Evolutionary conservation across 306 rosid genomes (phyloP).

Genomic region (Dryas octopetala): DNA sequence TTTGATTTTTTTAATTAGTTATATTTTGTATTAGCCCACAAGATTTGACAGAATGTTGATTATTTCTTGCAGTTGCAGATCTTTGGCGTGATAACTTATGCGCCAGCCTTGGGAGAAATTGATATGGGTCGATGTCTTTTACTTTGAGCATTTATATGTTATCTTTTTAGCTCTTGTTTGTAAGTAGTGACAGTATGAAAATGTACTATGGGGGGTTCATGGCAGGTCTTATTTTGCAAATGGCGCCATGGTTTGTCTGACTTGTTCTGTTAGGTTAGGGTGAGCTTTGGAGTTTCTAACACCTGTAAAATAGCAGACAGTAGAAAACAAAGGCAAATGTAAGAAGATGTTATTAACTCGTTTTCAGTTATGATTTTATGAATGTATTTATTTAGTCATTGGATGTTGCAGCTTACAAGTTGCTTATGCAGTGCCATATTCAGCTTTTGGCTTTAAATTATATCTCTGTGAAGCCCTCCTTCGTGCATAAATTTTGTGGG

Average conservation of each 20-base stretch:
- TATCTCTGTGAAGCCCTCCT: too few relatives aligned
- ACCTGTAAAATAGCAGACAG: conserved; percentile 44
- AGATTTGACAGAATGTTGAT: conserved; percentile 25
- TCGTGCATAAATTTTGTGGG: neutral
- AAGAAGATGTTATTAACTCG: conserved; percentile 21
- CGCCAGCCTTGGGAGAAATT: conserved; percentile 34
- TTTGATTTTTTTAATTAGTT: neutral
- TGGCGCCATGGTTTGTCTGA: conserved; percentile 51
- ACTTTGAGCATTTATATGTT: conserved; percentile 25
- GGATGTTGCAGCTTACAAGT: conserved; percentile 30
- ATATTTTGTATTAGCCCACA: neutral
- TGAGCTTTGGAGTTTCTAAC: conserved; percentile 59
- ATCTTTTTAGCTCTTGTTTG: conserved; percentile 24
- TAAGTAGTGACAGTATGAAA: conserved; percentile 29
- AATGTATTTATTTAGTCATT: conserved; percentile 33
- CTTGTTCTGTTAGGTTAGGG: conserved; percentile 59
- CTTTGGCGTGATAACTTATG: conserved; percentile 22
- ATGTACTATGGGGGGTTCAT: conserved; percentile 29
- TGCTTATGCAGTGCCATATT: conserved; percentile 4
- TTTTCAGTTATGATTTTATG: conserved; percentile 28
- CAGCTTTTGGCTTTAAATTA: neutral
- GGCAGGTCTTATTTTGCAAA: conserved; percentile 44
- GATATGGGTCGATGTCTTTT: conserved; percentile 32
- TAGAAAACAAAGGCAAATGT: conserved; percentile 41
- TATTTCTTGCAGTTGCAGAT: conserved; percentile 46